phyloP scores from a whole-genome alignment of 1,284 basidiomycete genomes.

The Marasmius oreades region DNA sequence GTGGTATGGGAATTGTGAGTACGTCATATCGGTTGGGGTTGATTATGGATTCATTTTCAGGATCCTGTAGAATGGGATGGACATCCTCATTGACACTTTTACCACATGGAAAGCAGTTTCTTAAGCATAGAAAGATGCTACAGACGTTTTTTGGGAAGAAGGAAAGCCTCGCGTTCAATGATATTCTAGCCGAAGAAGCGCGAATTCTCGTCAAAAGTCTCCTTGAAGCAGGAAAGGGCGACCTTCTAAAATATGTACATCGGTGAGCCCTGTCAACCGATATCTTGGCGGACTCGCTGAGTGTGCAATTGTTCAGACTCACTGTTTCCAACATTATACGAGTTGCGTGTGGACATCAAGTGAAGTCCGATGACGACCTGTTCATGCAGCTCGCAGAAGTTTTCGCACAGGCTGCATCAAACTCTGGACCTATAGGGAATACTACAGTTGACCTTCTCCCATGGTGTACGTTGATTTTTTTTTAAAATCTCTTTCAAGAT shows the following conservation, averaged over 20 bases:
- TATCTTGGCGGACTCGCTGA: neutral
- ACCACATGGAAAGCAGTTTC: constrained; percentile 18
- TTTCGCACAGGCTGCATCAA: constrained; percentile 7
- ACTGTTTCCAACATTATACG: constrained; percentile 20
- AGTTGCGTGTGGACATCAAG: constrained; percentile 21
- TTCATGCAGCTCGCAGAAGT: constrained; percentile 17
- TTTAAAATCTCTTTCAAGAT: too few relatives aligned
- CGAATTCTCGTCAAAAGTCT: constrained; percentile 17
- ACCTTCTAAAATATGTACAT: constrained; percentile 11
- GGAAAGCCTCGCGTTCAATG: constrained; percentile 15
- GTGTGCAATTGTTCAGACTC: constrained; percentile 13
- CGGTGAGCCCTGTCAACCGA: constrained; percentile 9
- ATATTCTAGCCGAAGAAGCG: constrained; percentile 16
- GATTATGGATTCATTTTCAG: too few relatives aligned
- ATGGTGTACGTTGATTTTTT: too few relatives aligned
- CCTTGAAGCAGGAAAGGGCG: neutral
- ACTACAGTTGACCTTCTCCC: constrained; percentile 23
- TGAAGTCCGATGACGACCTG: constrained; percentile 20
- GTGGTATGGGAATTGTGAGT: constrained; percentile 12
- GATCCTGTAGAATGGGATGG: constrained; percentile 26
- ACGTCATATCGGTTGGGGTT: too few relatives aligned
- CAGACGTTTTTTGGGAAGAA: constrained; percentile 15
- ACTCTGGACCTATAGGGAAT: constrained; percentile 18
- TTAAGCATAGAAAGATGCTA: constrained; percentile 18
- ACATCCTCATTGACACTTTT: constrained; percentile 14